Percentiles rank a stretch among this genome's conserved stretches.
Conservation (phyloP, 352 stramenopile species). For the Saprolegnia diclina region DNA sequence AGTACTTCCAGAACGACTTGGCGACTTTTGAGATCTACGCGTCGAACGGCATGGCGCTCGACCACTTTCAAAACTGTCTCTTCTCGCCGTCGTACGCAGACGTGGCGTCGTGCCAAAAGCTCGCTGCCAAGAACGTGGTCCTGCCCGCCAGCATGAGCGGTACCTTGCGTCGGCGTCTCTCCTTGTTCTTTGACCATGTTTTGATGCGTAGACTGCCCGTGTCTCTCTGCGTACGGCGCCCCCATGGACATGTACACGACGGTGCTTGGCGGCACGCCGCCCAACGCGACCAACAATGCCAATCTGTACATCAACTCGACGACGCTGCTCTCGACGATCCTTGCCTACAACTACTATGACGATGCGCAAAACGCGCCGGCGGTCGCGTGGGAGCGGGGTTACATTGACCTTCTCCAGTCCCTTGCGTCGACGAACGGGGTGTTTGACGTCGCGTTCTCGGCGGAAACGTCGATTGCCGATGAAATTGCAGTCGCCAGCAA, state of each 20-base stretch:
- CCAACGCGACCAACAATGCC: constrained; percentile 28
- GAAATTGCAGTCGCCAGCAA: constrained; percentile 53
- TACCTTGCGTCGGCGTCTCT: background rate
- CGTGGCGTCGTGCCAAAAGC: constrained; percentile 39
- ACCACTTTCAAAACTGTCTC: constrained; percentile 43
- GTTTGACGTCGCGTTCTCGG: constrained; percentile 61
- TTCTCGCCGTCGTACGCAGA: constrained; percentile 42
- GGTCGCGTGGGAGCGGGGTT: constrained; percentile 61
- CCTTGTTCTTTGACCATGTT: background rate
- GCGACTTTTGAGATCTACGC: constrained; percentile 56
- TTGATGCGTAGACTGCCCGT: constrained; percentile 43
- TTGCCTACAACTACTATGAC: constrained; percentile 53
- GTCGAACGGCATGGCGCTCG: constrained; percentile 36
- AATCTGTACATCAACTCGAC: constrained; percentile 43
- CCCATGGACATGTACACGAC: constrained; percentile 54
- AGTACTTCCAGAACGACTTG: constrained; percentile 62
- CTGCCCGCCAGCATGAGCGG: constrained; percentile 43
- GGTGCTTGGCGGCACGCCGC: constrained; percentile 45
- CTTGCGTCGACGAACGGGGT: constrained; percentile 42
- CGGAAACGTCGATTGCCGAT: constrained; percentile 50
- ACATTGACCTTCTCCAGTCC: constrained; percentile 52
- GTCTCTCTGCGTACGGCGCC: constrained; percentile 48
- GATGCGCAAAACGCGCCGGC: constrained; percentile 37
- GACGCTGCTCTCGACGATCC: constrained; percentile 39
- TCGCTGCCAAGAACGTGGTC: constrained; percentile 30